phyloP scores from a whole-genome alignment of 768 basidiomycete species.

The Tephrocybe sp. region DNA sequence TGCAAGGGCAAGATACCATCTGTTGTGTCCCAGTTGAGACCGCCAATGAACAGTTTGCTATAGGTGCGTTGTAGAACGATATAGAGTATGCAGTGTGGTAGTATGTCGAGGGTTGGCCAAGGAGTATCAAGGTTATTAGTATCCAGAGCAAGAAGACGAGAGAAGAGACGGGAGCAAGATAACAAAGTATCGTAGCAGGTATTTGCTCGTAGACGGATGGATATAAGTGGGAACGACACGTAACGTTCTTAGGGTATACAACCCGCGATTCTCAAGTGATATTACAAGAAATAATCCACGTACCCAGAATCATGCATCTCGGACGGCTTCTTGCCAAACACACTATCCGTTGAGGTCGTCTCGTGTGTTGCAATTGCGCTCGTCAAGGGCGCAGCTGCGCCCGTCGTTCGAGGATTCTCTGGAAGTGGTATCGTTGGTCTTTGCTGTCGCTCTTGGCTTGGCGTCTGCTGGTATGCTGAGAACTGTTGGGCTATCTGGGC shows the following conservation, averaged over 20 bases:
- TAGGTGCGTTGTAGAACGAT: slow-evolving; percentile 22
- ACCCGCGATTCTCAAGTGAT: slow-evolving; percentile 1
- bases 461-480: slow-evolving; percentile 62
- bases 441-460: slow-evolving; percentile 62
- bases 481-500: slow-evolving; percentile 69
- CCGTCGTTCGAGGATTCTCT: slow-evolving; percentile 24
- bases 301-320: slow-evolving; percentile 87
- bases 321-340: slow-evolving; percentile 60
- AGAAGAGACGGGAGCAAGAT: slow-evolving; percentile 25
- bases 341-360: slow-evolving; percentile 32
- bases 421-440: slow-evolving; percentile 28
- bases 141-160: slow-evolving; percentile 18
- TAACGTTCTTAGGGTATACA: slow-evolving; percentile 10
- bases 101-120: slow-evolving; percentile 25
- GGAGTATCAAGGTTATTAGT: slow-evolving; percentile 24
- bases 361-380: slow-evolving; percentile 26
- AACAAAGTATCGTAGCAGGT: slow-evolving; percentile 33
- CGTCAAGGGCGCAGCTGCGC: slow-evolving; percentile 20
- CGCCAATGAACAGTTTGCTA: slow-evolving; percentile 93
- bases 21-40: slow-evolving; percentile 89
- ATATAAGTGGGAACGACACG: slow-evolving; percentile 1
- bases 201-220: slow-evolving; percentile 22
- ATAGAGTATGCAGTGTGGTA: slow-evolving; percentile 26
- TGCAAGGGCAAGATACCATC: slow-evolving; percentile 63
- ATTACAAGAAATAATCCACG: slow-evolving; percentile 32